phyloP scores from a whole-genome alignment of 2,329 filamentous ascomycete species.

The Fusarium tjaetaba region DNA sequence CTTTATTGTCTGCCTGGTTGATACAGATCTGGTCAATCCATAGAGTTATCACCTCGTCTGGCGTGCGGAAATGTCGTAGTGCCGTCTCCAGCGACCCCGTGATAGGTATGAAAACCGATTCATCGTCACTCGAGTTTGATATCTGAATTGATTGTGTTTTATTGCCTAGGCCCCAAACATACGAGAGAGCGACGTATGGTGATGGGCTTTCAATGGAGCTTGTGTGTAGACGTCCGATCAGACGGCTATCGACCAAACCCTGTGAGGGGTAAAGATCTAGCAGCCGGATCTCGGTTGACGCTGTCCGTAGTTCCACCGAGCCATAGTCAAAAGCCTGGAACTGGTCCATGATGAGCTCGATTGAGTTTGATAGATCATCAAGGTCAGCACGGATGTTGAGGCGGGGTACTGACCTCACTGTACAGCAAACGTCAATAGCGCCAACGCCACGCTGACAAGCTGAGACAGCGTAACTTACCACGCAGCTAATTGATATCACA shows the following conservation, averaged over 20 bases:
- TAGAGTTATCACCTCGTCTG: fast-evolving
- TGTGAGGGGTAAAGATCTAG: background rate
- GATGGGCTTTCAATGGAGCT: fast-evolving
- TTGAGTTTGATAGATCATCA: background rate
- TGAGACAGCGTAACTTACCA: background rate
- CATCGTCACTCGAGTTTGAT: fast-evolving
- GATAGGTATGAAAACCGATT: background rate
- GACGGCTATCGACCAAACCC: fast-evolving
- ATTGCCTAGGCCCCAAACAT: background rate
- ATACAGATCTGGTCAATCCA: background rate
- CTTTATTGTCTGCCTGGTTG: background rate
- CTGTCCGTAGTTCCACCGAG: background rate
- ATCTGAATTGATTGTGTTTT: background rate
- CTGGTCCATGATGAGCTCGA: background rate
- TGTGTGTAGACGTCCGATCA: background rate
- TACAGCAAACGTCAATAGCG: background rate
- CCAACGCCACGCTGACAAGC: background rate
- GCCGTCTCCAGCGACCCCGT: background rate
- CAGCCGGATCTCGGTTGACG: background rate
- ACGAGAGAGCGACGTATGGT: background rate
- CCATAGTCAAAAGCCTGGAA: background rate
- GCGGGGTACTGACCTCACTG: background rate
- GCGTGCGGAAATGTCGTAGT: background rate
- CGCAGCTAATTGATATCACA: background rate
- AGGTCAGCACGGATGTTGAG: background rate